These are phyloP conservation scores for Starmerella powellii DNA, from an alignment of 805 yeast genomes.

Conservation along the genomic window DNA sequence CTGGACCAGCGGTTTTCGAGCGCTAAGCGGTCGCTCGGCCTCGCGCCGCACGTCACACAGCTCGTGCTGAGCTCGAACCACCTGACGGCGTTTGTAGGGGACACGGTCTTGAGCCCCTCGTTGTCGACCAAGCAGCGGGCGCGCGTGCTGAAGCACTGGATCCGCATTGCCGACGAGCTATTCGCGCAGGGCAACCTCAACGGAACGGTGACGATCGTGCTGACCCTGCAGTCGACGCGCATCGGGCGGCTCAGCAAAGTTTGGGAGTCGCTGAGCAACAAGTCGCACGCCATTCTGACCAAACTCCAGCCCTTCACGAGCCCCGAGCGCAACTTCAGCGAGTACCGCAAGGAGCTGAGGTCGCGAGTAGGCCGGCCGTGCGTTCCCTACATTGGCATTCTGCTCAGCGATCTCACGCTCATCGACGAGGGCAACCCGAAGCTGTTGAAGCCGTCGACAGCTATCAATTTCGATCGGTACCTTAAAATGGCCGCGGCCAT, in stretches of 20 bases:
- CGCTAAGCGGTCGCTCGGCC: conserved; percentile 25
- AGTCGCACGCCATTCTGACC: conserved; percentile 22
- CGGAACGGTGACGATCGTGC: conserved; percentile 27
- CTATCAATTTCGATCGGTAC: conserved; percentile 30
- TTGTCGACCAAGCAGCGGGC: conserved; percentile 25
- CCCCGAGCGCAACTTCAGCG: conserved; percentile 30
- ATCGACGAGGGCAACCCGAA: conserved; percentile 31
- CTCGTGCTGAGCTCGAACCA: conserved; percentile 28
- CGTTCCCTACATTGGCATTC: conserved; percentile 30
- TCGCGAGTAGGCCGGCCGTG: conserved; percentile 22
- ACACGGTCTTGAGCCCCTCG: conserved; percentile 26
- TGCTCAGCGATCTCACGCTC: conserved; percentile 29
- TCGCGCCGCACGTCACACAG: conserved; percentile 27
- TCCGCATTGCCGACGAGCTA: conserved; percentile 29
- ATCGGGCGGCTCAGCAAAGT: conserved; percentile 27
- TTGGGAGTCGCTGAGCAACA: conserved; percentile 28
- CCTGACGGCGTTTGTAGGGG: conserved; percentile 30
- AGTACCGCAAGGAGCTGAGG: conserved; percentile 26
- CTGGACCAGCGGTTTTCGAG: conserved; percentile 28
- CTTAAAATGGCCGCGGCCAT: conserved; percentile 26
- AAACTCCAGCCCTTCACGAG: conserved; percentile 24
- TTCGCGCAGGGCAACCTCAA: conserved; percentile 28
- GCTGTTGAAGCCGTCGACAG: conserved; percentile 9
- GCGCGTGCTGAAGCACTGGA: conserved; percentile 30
- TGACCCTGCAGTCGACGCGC: conserved; percentile 29